Percentiles rank a stretch among this genome's conserved stretches.
Conservation (phyloP, 2,329 filamentous ascomycete genomes). For the Colletotrichum camelliae region DNA sequence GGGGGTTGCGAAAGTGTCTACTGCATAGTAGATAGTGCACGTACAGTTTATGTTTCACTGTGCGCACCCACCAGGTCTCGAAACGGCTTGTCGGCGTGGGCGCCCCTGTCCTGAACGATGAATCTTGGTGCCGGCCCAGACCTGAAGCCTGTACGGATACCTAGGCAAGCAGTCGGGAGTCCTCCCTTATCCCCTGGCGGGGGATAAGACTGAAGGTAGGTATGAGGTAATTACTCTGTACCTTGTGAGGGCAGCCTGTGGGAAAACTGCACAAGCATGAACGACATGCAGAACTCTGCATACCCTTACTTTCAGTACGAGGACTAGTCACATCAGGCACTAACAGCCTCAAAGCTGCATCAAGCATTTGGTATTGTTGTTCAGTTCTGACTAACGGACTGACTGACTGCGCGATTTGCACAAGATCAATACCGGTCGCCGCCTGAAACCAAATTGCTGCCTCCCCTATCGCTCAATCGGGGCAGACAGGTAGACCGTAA, state of each 20-base stretch:
- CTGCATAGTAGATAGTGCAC: neutral
- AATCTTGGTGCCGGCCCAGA: neutral
- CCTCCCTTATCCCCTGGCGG: neutral
- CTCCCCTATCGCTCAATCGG: neutral
- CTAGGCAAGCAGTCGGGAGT: neutral
- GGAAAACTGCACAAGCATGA: neutral
- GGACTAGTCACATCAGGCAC: neutral
- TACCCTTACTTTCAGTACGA: neutral
- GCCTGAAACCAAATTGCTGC: neutral
- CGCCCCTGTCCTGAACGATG: neutral
- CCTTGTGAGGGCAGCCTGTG: neutral
- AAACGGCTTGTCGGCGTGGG: neutral
- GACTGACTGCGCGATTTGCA: neutral
- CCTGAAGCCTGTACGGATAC: neutral
- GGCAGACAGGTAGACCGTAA: neutral
- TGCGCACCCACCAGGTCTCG: neutral
- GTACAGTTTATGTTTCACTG: neutral
- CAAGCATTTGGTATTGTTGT: neutral
- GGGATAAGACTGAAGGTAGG: neutral
- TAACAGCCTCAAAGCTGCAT: neutral
- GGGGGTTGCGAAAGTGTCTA: neutral
- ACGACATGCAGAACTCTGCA: neutral
- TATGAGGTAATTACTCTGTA: neutral
- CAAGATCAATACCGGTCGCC: neutral
- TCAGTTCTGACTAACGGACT: neutral